Evolutionary conservation across 768 basidiomycete genomes (phyloP), one percentile per base, ranked within the genome.

Genomic region (Leucosporidium scottii): DNA sequence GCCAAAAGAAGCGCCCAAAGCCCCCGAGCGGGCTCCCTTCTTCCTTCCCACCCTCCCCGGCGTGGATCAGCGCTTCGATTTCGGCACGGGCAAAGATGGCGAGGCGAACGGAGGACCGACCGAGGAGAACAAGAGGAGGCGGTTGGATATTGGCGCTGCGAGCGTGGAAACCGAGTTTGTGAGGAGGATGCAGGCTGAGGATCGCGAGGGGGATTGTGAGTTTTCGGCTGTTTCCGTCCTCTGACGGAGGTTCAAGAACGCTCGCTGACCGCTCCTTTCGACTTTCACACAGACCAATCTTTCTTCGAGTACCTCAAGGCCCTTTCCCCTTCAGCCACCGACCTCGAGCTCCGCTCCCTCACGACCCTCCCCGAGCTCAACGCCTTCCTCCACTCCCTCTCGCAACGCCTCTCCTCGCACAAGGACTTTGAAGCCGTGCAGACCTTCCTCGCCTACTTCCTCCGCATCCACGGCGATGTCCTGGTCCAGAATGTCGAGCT

Each of bases 361-460:
- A 79, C 84, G 34, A 83, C 86, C 4, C 79, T 89, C 47, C 81
- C 85, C 53, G 83, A 84, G 62, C 82, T 93, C 27, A 79, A 78
- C 0, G 77, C 82, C 25, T 97, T 98, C 80, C 79, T 96, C 56
- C 80, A 82, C 66, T 88, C 91, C 0, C 81, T 98, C 30, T 84
- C 82, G 17, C 84, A 80, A 63, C 86, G 94, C 5, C 82, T 98
- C 31, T 79, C 78, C 44, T 89, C 89, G 10, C 90, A 86, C 72
- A 84, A 85, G 58, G 96, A 99, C 79, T 98, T 96, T 75, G 96
- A 99, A 78, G 93, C 91, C 18, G 89, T 94, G 5, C 92, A 98
- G 78, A 84, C 93, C 1, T 82, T 93, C 75, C 83, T 92, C 74
- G 86, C 82, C 70, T 87, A 94, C 2, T 91, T 96, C 77, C 79